phyloP scores from a whole-genome alignment of 2,329 filamentous ascomycete species.

The Diplodia corticola region DNA sequence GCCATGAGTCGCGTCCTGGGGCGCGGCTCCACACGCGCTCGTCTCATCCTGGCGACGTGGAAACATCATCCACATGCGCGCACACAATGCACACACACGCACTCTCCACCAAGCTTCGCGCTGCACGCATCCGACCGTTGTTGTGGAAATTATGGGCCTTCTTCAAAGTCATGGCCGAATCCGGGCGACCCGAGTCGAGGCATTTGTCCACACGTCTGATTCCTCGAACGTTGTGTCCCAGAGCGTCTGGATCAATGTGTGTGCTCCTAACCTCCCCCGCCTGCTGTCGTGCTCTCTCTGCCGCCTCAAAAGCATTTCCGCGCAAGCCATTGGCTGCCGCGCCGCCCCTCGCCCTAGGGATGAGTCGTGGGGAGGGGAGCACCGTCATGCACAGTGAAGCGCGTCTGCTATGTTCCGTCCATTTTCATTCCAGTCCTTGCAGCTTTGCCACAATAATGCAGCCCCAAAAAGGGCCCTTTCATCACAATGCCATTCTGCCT shows the following conservation, averaged over 20 bases:
- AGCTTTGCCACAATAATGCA: slow-evolving; percentile 19
- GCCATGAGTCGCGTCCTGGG: slow-evolving; percentile 5
- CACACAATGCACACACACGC: neutral
- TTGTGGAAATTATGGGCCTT: neutral
- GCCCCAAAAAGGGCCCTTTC: neutral
- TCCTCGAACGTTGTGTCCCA: neutral
- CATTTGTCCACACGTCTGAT: neutral
- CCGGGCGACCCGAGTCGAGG: neutral
- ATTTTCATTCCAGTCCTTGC: slow-evolving; percentile 23
- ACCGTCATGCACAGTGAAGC: neutral
- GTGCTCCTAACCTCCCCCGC: neutral
- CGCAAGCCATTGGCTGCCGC: neutral
- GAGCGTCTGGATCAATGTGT: too few relatives aligned
- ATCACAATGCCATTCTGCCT: slow-evolving; percentile 16
- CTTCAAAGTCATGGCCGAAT: neutral
- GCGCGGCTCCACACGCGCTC: neutral
- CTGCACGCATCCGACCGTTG: neutral
- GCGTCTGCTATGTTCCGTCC: neutral
- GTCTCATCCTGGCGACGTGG: neutral
- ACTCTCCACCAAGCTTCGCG: neutral
- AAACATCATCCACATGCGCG: neutral
- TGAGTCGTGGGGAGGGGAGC: neutral
- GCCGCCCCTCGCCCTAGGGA: neutral
- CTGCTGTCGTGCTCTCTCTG: neutral
- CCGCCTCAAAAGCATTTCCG: neutral